Base-by-base conservation (phyloP, 1,284 basidiomycete genomes). In the Schizopora paradoxa region DNA sequence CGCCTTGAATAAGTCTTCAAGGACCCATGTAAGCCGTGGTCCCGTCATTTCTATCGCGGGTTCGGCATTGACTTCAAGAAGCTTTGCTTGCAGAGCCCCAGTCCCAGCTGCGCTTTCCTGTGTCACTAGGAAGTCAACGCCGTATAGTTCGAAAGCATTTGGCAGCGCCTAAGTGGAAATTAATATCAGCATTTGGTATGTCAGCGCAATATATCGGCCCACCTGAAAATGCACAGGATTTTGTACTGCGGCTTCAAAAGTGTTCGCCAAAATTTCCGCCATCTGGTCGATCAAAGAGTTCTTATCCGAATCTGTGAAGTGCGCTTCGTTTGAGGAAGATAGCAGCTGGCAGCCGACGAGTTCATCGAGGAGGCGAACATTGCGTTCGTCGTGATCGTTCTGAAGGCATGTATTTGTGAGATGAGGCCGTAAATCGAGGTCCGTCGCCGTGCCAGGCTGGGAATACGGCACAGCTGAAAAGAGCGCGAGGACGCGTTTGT, bases 391-490 rank as follows among this genome's bases (percentile, higher is more conserved):
- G 8, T 65, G 66, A 48, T 82, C 75, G 10, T 64, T 74, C 64
- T 97, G 95, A n/a, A 97, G 69, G 34, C 91, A 94, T 0, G 96
- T 97, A 60, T 99, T 99, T 29, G 95, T 99, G 14, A 99, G 70
- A 64, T 99, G 96, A 0, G 86, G 77, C 1, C 72, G 58, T 5
- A 98, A 73, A 60, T 92, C 82, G 8, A 72, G 41, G 8, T 58
- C 51, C 22, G 58, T 52, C 1, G 49, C 52, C 1, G 53, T 29
- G 4, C 48, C 53, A 3, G 82, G 82, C 0, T 61, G 35, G 0
- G 55, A 51, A 59, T 90, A 94, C 4, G 84, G 75, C 13, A 74
- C 68, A 1, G 80, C 69, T 4, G 91, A 86, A 62, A 97, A 96
- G 1, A 98, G 69, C 5, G 92, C 90, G 14, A 99, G 76, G 56